Evolutionary conservation across 1,139 yeast species (phyloP), one percentile per base, ranked within the genome.

Genomic region (Arxiozyma telluris): DNA sequence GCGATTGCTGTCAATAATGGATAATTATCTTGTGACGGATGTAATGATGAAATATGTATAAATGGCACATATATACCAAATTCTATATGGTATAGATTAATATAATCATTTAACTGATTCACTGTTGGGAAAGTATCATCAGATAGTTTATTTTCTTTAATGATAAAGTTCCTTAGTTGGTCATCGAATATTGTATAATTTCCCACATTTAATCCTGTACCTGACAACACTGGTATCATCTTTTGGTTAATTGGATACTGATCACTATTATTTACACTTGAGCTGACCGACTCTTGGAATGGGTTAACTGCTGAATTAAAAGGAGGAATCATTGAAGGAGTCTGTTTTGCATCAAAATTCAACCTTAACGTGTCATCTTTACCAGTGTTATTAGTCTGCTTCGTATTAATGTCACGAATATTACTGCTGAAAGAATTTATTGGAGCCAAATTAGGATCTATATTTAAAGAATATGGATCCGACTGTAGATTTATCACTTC

Each of bases 11-110:
- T 72, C 8, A 89, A 71, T 53, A 90, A 73, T 0, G 96, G 93
- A 54, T 85, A 82, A 64, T 84, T 85, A 23, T 79, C 81, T 62
- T 77, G 71, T 0, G 79, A 76, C 54, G 83, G 81, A 55, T 77
- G 72, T 55, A 87, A 74, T 2, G 90, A 76, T 11, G 85, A 84
- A 49, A 87, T 74, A 69, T 89, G 96, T 59, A 90, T 79, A 66
- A 89, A 88, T 23, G 96, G 93, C 70, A 87, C 83, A 68, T 84
- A 89, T 59, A 79, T 82, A 70, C 84, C 83, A 71, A 87, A 88
- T 63, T 87, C 89, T 55, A 76, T 75, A 58, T 83, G 86, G 68
- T 83, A 89, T 23, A 88, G 73, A 34, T 79, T 77, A 65, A 85
- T 77, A 67, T 87, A 89, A 44, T 80, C 78, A 65, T 88, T 88